These are phyloP conservation scores for Centaurea solstitialis DNA, from an alignment of 129 eudicot species.

Conservation along the genomic window DNA sequence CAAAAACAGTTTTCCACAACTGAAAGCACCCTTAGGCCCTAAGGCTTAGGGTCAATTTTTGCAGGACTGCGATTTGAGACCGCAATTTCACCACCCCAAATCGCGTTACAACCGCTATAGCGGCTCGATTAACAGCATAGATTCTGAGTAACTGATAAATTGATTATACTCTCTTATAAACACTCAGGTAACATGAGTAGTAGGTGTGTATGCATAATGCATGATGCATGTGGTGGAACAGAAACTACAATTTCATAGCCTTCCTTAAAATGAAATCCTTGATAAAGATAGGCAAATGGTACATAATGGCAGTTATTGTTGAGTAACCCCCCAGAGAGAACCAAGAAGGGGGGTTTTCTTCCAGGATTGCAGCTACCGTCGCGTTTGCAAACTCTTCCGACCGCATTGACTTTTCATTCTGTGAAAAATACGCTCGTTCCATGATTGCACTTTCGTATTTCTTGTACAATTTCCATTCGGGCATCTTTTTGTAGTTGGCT, in stretches of 20 bases:
- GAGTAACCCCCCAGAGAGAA: constrained; percentile 69
- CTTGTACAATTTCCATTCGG: constrained; percentile 94
- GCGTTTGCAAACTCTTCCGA: constrained; percentile 81
- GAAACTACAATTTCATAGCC: constrained; percentile 49
- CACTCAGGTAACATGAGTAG: neutral
- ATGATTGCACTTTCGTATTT: constrained; percentile 64
- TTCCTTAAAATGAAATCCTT: constrained; percentile 60
- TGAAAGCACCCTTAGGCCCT: no score
- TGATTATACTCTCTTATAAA: neutral
- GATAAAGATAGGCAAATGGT: constrained; percentile 71
- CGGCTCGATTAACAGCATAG: no score
- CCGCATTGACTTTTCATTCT: constrained; percentile 60
- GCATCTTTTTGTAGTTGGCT: constrained; percentile 64
- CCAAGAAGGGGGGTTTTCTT: constrained; percentile 78
- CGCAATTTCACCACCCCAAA: no score
- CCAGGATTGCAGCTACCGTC: constrained; percentile 63
- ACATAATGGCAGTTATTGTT: constrained; percentile 60
- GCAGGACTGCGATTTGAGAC: no score
- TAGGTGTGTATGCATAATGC: neutral
- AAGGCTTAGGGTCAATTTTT: no score
- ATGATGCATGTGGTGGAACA: neutral
- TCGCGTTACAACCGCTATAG: no score
- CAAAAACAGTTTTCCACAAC: no score
- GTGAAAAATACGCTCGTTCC: constrained; percentile 66
- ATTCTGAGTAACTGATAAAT: neutral